Evolutionary conservation across 805 yeast species (phyloP), one percentile per base, ranked within the genome.

Genomic region (Spathaspora passalidarum): DNA sequence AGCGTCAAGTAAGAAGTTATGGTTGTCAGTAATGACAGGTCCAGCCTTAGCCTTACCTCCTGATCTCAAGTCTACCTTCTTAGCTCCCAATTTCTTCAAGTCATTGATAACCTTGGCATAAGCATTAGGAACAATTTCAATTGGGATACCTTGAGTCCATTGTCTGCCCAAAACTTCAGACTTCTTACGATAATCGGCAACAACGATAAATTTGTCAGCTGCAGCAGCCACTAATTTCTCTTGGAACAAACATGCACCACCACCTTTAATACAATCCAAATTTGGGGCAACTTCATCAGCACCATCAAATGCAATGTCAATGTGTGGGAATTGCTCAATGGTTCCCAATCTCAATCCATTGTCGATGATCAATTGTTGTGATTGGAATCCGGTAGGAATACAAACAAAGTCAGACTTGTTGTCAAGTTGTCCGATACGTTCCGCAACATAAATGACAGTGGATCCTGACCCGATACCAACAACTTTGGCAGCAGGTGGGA

Each of bases 401-500:
- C 96, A 94, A 25, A 82, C 78, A 53, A 88, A 82, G 37, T 77
- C 62, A 20, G 61, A 56, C 58, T 84, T 80, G 54, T 75, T 68
- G 29, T 59, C 46, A 48, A 78, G 67, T 65, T 86, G 90, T 7
- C 96, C 96, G 46, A 94, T 78, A 59, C 97, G 77, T 65, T 94
- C 98, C 19, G 97, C 99, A 49, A 87, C 96, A 63, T 88, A 94
- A n/a, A 94, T 87, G 3, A 94, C 99, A 0, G 99, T 94, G 18
- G 96, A 86, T 1, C 99, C 99, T 19, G 97, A 88, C 10, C 99
- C 99, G 50, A 94, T 82, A 35, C 99, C 99, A 14, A 94, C 78
- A 13, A 88, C 85, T 56, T 77, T 81, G 52, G 90, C 88, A 32
- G 70, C 55, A 18, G 76, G 64, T 26, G 88, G 85, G 61, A 88